A percentile compares a stretch with the other conserved stretches of the same genome.
Evolutionary conservation across 768 basidiomycete genomes (phyloP).

Genomic region (Clavaria fumosa): DNA sequence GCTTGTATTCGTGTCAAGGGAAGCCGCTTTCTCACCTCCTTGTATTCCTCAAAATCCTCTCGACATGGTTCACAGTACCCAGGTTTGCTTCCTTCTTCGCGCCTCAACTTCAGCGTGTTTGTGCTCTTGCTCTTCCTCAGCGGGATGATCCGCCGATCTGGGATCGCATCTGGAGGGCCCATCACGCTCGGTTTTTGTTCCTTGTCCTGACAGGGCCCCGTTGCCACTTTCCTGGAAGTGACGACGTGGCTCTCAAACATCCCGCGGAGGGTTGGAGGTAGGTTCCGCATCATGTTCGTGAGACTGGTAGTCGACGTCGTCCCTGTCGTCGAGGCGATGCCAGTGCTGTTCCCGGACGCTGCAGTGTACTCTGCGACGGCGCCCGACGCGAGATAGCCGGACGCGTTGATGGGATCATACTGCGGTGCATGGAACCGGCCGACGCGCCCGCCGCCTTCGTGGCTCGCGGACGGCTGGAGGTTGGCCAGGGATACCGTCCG

Average conservation of each 20-base stretch:
- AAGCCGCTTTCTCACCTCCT: constrained; percentile 49
- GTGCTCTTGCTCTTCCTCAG: constrained; percentile 66
- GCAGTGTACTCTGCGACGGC: constrained; percentile 49
- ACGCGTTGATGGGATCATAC: constrained; percentile 45
- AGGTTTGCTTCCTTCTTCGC: constrained; percentile 79
- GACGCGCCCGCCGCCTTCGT: constrained; percentile 25
- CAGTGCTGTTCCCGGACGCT: constrained; percentile 91
- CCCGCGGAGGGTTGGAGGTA: constrained; percentile 38
- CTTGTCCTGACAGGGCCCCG: constrained; percentile 9
- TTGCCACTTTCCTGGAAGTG: constrained; percentile 40
- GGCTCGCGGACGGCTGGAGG: constrained; percentile 39
- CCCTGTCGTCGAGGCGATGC: constrained; percentile 80
- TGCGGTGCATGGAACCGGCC: constrained; percentile 30
- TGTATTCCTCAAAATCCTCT: constrained; percentile 77
- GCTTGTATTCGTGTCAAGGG: too few relatives aligned
- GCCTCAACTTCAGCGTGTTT: constrained; percentile 56
- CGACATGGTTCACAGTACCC: constrained; percentile 98
- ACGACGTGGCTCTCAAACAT: constrained; percentile 50
- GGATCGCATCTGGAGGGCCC: constrained; percentile 54
- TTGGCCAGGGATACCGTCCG: constrained; percentile 66
- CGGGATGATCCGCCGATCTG: constrained; percentile 26
- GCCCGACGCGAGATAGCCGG: constrained; percentile 51
- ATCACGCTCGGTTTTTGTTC: constrained; percentile 27
- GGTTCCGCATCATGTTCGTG: constrained; percentile 28
- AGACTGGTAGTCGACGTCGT: constrained; percentile 57